A percentile compares a stretch with the other conserved stretches of the same genome.
phyloP scores from a whole-genome alignment of 148 eudicot species.

The Rhododendron kiyosumense region DNA sequence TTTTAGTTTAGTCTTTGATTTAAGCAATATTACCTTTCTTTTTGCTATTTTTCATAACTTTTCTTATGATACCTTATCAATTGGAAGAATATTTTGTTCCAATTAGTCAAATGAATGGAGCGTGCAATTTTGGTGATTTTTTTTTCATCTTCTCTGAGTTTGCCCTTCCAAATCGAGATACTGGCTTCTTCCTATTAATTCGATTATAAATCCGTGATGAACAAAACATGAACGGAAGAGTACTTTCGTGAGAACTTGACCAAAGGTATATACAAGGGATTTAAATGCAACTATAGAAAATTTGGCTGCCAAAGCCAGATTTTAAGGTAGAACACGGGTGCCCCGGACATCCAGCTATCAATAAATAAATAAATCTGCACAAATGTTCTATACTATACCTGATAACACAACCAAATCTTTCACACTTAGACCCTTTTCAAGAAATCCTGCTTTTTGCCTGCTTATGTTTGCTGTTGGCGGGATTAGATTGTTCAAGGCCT shows the following conservation, averaged over 20 bases:
- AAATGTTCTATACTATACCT: slow-evolving; percentile 7
- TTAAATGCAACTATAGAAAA: background rate
- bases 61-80: too few relatives aligned
- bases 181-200: too few relatives aligned
- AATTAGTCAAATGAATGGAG: background rate
- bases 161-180: too few relatives aligned
- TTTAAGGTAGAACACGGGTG: background rate
- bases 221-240: too few relatives aligned
- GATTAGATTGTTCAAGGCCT: slow-evolving; percentile 16
- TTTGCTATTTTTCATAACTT: too few relatives aligned
- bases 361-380: background rate
- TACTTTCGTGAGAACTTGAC: too few relatives aligned
- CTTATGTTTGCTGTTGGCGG: slow-evolving; percentile 21
- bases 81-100: too few relatives aligned
- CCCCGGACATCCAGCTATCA: background rate
- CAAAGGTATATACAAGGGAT: too few relatives aligned
- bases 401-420: slow-evolving; percentile 60
- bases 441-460: slow-evolving; percentile 13
- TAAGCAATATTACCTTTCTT: too few relatives aligned
- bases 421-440: slow-evolving; percentile 28
- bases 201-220: too few relatives aligned
- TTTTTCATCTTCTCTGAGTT: background rate
- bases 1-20: too few relatives aligned
- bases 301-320: too few relatives aligned
- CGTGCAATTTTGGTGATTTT: background rate